These are phyloP conservation scores for Kodamaea kaohsiungensis DNA, from an alignment of 805 yeast species.

Conservation along the genomic window DNA sequence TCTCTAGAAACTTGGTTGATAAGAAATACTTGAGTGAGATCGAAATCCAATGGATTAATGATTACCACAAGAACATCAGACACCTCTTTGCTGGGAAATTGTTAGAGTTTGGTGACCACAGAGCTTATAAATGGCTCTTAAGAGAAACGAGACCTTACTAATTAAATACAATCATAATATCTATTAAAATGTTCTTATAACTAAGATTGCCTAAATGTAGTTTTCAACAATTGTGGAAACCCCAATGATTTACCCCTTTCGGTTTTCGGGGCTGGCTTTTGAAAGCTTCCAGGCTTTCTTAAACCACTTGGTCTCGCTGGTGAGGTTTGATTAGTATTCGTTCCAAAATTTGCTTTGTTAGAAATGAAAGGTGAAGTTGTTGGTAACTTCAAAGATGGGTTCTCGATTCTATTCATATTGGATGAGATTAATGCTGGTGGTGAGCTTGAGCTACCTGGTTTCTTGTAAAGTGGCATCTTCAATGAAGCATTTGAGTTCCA, in stretches of 20 bases:
- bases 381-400: slow-evolving; percentile 20
- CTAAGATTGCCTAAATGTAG: background rate
- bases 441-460: slow-evolving; percentile 11
- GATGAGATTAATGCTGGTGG: background rate
- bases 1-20: slow-evolving; percentile 38
- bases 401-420: slow-evolving; percentile 9
- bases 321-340: slow-evolving; percentile 4
- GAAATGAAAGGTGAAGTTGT: slow-evolving; percentile 32
- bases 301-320: slow-evolving; percentile 16
- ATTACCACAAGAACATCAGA: slow-evolving; percentile 34
- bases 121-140: slow-evolving; percentile 69
- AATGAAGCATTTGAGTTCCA: slow-evolving; percentile 15
- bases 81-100: slow-evolving; percentile 38
- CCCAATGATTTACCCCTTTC: slow-evolving; percentile 21
- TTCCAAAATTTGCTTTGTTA: slow-evolving; percentile 21
- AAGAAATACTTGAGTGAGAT: slow-evolving; percentile 24
- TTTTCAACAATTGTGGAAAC: slow-evolving; percentile 20
- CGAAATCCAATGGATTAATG: slow-evolving; percentile 42
- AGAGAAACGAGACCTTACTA: slow-evolving; percentile 51
- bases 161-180: slow-evolving; percentile 4
- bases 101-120: slow-evolving; percentile 53
- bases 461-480: slow-evolving; percentile 29
- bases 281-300: slow-evolving; percentile 37
- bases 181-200: background rate
- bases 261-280: slow-evolving; percentile 25